Base-by-base conservation (phyloP, 75 land plant species). In the Gnetum montanum region DNA sequence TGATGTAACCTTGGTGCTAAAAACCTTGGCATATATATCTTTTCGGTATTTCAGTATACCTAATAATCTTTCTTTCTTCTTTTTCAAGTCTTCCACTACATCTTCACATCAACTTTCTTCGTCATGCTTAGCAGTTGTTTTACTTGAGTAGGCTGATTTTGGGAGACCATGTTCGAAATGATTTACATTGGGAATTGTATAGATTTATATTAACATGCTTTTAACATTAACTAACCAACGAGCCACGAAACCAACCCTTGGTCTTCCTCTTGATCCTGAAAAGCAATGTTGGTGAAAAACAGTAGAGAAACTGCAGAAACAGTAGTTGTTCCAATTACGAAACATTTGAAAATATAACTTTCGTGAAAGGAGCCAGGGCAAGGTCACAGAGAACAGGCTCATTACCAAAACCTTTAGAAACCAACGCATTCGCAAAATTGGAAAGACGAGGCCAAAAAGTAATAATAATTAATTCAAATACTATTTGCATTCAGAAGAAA, bases 1-100 rank as follows among this genome's bases (percentile, higher is more conserved):
- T 65, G 97, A 92, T 36, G 80, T 88, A 30, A 92, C 97, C 0
- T 55, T 71, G 30, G 97, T 83, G 16, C 74, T 92, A 19, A 88
- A 81, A 48, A 47, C 40, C 37, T 75, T 88, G 3, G 62, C 31
- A 76, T 70, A 10, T 31, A 77, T 54, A 84, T 92, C 28, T 92
- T 92, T 59, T 68, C 75, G 83, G 97, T 88, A 69, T n/a, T n/a
- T n/a, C n/a, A n/a, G n/a, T n/a, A n/a, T 35, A 33, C 49, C 16
- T 36, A 37, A 18, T 18, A 29, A 38, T 8, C 24, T 31, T 4
- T 13, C 0, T 16, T 18, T 28, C 41, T 44, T 4, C 6, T 19
- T 66, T 47, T n/a, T 6, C 49, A 24, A 26, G 3, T 24, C 29
- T 12, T 22, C 10, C 8, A 13, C 6, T 16, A 28, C 15, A 15